Percentiles rank a stretch among this genome's conserved stretches.
Conservation (phyloP, 371 early-diverging fungal genomes). For the Syncephalastrum racemosum region DNA sequence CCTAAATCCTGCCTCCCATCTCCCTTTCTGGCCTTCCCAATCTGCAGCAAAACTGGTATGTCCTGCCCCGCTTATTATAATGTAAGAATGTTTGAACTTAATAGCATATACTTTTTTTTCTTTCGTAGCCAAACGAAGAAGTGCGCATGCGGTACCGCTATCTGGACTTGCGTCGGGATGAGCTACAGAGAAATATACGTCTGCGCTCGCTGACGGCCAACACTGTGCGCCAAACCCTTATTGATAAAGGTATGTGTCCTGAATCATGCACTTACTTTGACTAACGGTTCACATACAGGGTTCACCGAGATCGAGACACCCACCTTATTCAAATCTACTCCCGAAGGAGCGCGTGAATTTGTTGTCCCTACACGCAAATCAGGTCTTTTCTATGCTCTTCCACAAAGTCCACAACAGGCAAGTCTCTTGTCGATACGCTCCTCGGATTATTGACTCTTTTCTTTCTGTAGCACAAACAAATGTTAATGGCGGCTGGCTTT, state of each 20-base stretch:
- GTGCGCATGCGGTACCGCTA: slow-evolving; percentile 76
- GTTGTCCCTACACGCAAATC: slow-evolving; percentile 84
- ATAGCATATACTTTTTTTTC: neutral
- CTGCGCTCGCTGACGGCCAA: slow-evolving; percentile 65
- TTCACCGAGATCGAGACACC: slow-evolving; percentile 95
- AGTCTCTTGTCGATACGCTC: neutral
- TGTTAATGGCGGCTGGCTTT: slow-evolving; percentile 88
- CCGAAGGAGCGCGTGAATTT: slow-evolving; percentile 93
- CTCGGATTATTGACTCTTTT: neutral
- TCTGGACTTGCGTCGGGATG: slow-evolving; percentile 78
- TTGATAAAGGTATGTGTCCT: slow-evolving; percentile 43
- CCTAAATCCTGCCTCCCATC: slow-evolving; percentile 70
- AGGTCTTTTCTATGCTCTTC: slow-evolving; percentile 83
- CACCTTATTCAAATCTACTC: slow-evolving; percentile 89
- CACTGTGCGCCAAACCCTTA: slow-evolving; percentile 64
- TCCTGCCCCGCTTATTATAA: neutral
- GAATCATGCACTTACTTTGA: neutral
- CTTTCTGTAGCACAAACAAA: slow-evolving; percentile 78
- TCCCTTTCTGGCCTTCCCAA: slow-evolving; percentile 75
- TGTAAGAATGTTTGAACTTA: neutral
- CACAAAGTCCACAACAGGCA: slow-evolving; percentile 93
- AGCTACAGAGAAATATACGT: slow-evolving; percentile 76
- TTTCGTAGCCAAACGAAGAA: slow-evolving; percentile 76
- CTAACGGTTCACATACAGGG: slow-evolving; percentile 28
- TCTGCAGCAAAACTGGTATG: slow-evolving; percentile 50